Percentiles rank a stretch among this genome's conserved stretches.
Conservation (phyloP, 2,329 filamentous ascomycete genomes). For the Aspergillus viridinutans region DNA sequence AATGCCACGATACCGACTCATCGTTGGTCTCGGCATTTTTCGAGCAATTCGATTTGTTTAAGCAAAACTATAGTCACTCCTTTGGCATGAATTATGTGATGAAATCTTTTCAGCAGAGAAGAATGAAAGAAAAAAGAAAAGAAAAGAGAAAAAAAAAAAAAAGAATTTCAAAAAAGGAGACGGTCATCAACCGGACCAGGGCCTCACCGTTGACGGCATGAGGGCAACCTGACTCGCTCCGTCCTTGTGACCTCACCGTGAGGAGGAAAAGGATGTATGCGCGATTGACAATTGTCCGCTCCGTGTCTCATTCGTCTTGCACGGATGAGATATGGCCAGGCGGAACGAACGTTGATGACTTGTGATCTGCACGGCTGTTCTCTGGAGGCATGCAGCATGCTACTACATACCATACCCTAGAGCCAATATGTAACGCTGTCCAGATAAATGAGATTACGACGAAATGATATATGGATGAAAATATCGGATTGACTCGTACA, state of each 20-base stretch:
- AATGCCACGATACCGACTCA: neutral
- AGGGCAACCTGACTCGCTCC: constrained; percentile 16
- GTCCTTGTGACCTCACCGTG: neutral
- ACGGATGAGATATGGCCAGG: neutral
- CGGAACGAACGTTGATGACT: neutral
- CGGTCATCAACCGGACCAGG: neutral
- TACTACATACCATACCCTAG: neutral
- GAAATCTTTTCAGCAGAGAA: neutral
- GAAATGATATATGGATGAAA: neutral
- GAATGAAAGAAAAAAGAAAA: constrained; percentile 3
- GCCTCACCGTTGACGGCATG: constrained; percentile 1
- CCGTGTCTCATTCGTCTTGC: neutral
- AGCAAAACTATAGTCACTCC: constrained; percentile 15
- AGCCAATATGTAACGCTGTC: neutral
- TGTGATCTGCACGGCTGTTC: neutral
- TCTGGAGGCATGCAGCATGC: neutral
- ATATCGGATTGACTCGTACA: neutral
- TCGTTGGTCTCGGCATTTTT: neutral
- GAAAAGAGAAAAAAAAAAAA: neutral
- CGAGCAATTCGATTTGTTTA: constrained; percentile 1
- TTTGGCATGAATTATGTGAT: constrained; percentile 6
- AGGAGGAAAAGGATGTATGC: neutral
- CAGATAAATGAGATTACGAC: neutral
- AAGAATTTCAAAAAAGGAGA: constrained; percentile 7
- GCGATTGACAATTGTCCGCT: neutral